A percentile compares a stretch with the other conserved stretches of the same genome.
phyloP scores from a whole-genome alignment of 2,329 filamentous ascomycete species.

The Tolypocladium sp. region DNA sequence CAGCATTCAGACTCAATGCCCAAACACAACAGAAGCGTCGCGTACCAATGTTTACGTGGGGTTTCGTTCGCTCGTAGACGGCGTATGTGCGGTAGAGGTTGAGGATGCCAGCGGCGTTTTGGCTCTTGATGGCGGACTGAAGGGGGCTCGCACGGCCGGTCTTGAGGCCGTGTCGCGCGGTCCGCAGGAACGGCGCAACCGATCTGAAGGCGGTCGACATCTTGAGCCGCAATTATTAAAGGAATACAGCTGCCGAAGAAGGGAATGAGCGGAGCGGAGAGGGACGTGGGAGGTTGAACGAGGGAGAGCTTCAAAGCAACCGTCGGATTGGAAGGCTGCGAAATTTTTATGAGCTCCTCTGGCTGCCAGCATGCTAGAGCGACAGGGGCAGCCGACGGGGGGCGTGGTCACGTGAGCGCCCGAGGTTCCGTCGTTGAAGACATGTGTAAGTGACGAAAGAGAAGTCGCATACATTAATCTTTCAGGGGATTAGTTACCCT shows the following conservation, averaged over 20 bases:
- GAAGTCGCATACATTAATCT: not conserved
- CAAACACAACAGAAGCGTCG: not conserved
- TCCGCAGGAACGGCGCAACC: slow-evolving; percentile 70
- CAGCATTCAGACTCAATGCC: not conserved
- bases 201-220: slow-evolving; percentile 80
- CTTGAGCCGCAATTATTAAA: slow-evolving; percentile 27
- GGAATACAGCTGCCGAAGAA: slow-evolving; percentile 15
- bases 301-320: slow-evolving; percentile 10
- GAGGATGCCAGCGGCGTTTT: slow-evolving; percentile 54
- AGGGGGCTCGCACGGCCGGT: slow-evolving; percentile 66
- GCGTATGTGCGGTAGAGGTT: slow-evolving; percentile 59
- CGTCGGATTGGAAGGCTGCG: slow-evolving; percentile 14
- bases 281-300: slow-evolving; percentile 1
- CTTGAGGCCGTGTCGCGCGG: slow-evolving; percentile 66
- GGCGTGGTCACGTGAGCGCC: not conserved
- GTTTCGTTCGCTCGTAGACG: slow-evolving; percentile 81
- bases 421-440: not conserved
- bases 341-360: slow-evolving; percentile 27
- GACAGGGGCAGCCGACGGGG: not conserved
- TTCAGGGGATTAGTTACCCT: too few relatives aligned
- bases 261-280: slow-evolving; percentile 10
- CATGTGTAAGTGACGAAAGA: not conserved
- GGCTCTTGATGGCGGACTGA: slow-evolving; percentile 56
- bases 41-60: slow-evolving; percentile 95
- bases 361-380: not conserved